Base-by-base conservation (phyloP, 495 filamentous ascomycete species). In the Tuber magnatum region DNA sequence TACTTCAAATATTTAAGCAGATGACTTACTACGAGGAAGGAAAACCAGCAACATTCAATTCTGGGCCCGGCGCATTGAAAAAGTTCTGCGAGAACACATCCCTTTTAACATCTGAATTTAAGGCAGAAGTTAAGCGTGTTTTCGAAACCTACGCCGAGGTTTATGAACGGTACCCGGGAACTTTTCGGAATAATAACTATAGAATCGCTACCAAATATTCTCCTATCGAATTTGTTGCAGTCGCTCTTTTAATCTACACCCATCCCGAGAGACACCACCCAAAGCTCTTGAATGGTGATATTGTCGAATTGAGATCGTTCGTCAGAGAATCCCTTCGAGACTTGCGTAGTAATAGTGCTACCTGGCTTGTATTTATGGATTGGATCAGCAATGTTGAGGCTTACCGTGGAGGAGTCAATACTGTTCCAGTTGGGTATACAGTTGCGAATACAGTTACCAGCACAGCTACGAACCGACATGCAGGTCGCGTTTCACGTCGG, bases 201-300 rank as follows among this genome's bases (percentile, higher is more conserved):
- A 80, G 44, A 42, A 79, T 76, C 35, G 84, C 77, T 46, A 77
- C 74, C 74, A 85, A 80, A 48, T 87, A 86, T 75, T 83, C 86
- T 2, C 86, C 86, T 9, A 71, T 87, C 4, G 86, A 87, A 71
- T 80, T 87, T 35, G 76, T 86, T 41, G 84, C 83, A 42, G 78
- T 85, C 14, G 83, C 82, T 14, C 76, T 86, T 40, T 75, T 87
- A 20, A 83, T 87, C 9, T 83, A 83, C 3, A 79, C 81, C 61
- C 84, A 86, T 71, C 83, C 82, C 32, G 82, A 84, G 42, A 61
- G 80, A 24, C 82, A 83, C 32, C 83, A 82, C 48, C 77, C 83
- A 42, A 40, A 75, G 9, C 78, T 85, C 35, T 82, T 87, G 1
- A 74, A 83, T 10, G 84, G 82, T 12, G 86, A 87, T 69, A 85